A percentile compares a stretch with the other conserved stretches of the same genome.
Conservation (phyloP, 192 early-diverging fungal species). For the Umbelopsis sp. region DNA sequence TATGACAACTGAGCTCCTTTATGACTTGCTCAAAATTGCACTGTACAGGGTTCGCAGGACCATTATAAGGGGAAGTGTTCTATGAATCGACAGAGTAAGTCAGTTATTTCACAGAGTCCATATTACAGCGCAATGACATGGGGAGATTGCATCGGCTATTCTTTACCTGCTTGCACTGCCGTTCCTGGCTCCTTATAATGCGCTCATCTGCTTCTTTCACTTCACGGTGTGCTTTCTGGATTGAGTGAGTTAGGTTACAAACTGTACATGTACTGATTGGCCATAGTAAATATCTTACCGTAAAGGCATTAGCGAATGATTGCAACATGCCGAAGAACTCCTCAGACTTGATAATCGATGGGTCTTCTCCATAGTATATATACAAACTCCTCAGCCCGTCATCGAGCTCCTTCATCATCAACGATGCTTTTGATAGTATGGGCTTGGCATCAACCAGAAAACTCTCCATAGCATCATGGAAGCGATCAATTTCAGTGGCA, state of each 20-base stretch:
- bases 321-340: conserved; percentile 59
- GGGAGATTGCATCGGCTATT: too few relatives aligned
- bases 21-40: conserved; percentile 20
- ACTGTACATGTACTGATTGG: too few relatives aligned
- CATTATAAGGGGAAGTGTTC: neutral
- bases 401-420: conserved; percentile 46
- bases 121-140: neutral
- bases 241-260: too few relatives aligned
- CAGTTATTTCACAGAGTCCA: neutral
- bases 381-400: conserved; percentile 48
- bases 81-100: neutral
- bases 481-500: conserved; percentile 49
- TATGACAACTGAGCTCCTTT: conserved; percentile 13
- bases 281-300: conserved; percentile 28
- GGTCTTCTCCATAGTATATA: conserved; percentile 59
- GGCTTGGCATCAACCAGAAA: conserved; percentile 50
- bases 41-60: neutral
- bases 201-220: conserved; percentile 6
- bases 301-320: conserved; percentile 50
- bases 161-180: conserved; percentile 7
- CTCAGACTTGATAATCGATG: conserved; percentile 49
- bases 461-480: conserved; percentile 56
- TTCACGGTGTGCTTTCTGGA: conserved; percentile 9
- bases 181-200: neutral
- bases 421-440: conserved; percentile 42